phyloP scores from a whole-genome alignment of 106 monocot genomes.

The Posidonia australis region DNA sequence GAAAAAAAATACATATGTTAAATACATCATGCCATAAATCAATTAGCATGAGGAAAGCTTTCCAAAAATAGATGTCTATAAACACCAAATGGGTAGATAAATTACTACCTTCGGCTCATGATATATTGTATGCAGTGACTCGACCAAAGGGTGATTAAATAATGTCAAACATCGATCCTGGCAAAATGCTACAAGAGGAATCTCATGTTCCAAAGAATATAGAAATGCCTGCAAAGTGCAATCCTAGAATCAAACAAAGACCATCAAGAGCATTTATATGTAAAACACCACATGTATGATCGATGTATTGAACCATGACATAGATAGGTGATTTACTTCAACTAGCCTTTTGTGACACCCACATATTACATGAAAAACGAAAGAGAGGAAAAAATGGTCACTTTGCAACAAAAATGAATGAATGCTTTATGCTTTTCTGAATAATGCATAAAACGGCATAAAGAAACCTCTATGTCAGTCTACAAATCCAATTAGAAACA shows the following conservation, averaged over 20 bases:
- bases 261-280: not conserved
- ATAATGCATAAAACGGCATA: too few species aligned
- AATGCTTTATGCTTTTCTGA: too few species aligned
- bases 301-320: too few species aligned
- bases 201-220: conserved; percentile 69
- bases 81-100: not conserved
- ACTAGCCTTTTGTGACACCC: too few species aligned
- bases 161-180: conserved; percentile 75
- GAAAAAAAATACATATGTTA: not conserved
- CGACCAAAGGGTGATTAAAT: conserved; percentile 70
- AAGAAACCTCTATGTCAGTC: too few species aligned
- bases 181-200: conserved; percentile 85
- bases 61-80: not conserved
- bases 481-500: too few species aligned
- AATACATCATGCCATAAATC: not conserved
- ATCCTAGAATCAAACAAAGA: not conserved
- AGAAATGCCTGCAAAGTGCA: conserved; percentile 52
- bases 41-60: not conserved
- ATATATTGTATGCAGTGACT: conserved; percentile 66
- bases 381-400: too few species aligned
- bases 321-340: too few species aligned
- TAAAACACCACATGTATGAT: not conserved
- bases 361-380: too few species aligned
- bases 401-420: too few species aligned
- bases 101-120: conserved; percentile 76